Base-by-base conservation (phyloP, 306 rosid species). In the Coriaria nepalensis region DNA sequence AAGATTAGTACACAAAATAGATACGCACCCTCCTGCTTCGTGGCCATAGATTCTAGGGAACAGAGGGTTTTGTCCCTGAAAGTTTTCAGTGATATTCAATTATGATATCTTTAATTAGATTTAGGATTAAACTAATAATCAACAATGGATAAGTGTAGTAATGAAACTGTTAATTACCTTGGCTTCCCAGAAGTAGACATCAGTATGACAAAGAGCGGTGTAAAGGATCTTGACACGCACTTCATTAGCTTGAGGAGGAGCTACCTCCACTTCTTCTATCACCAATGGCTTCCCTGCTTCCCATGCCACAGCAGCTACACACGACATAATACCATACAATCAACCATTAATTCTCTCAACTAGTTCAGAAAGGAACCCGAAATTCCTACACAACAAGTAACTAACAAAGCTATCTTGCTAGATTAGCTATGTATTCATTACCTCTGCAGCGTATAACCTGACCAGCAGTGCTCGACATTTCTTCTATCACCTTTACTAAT, bases 361-460 rank as follows among this genome's bases (percentile, higher is more conserved):
- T 13, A 15, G 6, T 43, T 43, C 14, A 43, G 13, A 43, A 13
- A 43, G 1, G 13, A 43, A 20, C 2, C n/a, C n/a, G n/a, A 45
- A 37, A 45, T 44, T 1, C 5, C 10, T 0, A 8, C 7, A 43
- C 2, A 43, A 13, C 10, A 6, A 43, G 10, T 12, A 12, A 10
- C 3, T 11, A 49, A n/a, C n/a, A n/a, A n/a, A n/a, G n/a, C n/a
- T n/a, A n/a, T n/a, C n/a, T n/a, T n/a, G n/a, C n/a, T n/a, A n/a
- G n/a, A n/a, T n/a, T n/a, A n/a, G n/a, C n/a, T n/a, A n/a, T n/a
- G n/a, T n/a, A n/a, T n/a, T n/a, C n/a, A n/a, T n/a, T n/a, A n/a
- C n/a, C 90, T 76, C 10, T 76, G 81, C 90, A 80, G 50, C 68
- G 77, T 61, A 80, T 80, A 55, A 73, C 74, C 41, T 68, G 70